Conservation (phyloP, 352 stramenopile species). For the Lagenidium sp. region DNA sequence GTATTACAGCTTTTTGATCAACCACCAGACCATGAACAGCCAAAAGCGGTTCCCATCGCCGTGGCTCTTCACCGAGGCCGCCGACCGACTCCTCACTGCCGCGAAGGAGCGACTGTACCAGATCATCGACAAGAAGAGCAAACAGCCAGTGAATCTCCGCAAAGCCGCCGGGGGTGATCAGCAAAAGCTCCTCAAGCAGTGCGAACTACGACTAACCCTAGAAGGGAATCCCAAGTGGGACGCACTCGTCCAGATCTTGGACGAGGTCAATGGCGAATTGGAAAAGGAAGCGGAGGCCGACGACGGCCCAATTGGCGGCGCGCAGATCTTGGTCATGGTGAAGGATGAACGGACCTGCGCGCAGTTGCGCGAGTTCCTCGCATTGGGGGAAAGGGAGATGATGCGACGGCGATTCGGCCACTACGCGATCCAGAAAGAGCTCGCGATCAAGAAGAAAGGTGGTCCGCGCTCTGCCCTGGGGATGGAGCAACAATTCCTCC, state of each 20-base stretch:
- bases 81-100: conserved; percentile 88
- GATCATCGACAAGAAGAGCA: conserved; percentile 52
- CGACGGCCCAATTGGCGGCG: conserved; percentile 21
- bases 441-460: conserved; percentile 42
- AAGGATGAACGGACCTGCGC: conserved; percentile 83
- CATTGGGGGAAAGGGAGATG: conserved; percentile 70
- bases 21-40: conserved; percentile 84
- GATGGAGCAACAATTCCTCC: conserved; percentile 53
- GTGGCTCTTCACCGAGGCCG: conserved; percentile 93
- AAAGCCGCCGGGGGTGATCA: conserved; percentile 5
- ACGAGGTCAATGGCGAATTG: conserved; percentile 79
- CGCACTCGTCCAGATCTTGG: conserved; percentile 87
- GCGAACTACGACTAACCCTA: conserved; percentile 51
- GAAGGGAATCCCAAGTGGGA: conserved; percentile 95
- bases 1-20: conserved; percentile 93
- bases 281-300: conserved; percentile 15
- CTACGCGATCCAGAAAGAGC: conserved; percentile 69
- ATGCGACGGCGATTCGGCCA: conserved; percentile 77
- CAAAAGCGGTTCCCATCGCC: conserved; percentile 81
- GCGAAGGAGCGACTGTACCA: conserved; percentile 92
- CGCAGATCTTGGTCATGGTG: conserved; percentile 74
- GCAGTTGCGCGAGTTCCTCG: conserved; percentile 79
- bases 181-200: conserved; percentile 14
- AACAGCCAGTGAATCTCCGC: conserved; percentile 27
- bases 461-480: conserved; percentile 23